A percentile compares a stretch with the other conserved stretches of the same genome.
These are phyloP conservation scores for Antitrichia curtipendula DNA, from an alignment of 225 moss, liverwort and hornwort species.

Conservation along the genomic window DNA sequence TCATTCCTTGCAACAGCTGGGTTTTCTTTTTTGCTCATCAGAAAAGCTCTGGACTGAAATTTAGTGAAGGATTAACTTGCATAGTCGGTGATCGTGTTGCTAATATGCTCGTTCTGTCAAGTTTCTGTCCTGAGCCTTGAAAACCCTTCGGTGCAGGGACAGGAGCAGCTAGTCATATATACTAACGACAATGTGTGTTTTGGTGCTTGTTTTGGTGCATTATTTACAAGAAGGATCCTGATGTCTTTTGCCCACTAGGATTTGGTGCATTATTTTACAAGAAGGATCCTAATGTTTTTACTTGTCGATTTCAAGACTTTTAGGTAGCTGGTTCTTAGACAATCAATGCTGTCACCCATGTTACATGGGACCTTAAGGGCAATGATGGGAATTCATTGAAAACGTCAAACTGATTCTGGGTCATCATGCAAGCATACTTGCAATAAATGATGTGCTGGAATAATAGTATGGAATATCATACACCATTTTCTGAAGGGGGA, in stretches of 20 bases:
- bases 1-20: neutral
- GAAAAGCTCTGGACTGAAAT: neutral
- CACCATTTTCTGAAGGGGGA: neutral
- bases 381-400: slow-evolving; percentile 10
- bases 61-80: neutral
- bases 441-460: slow-evolving; percentile 5
- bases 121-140: neutral
- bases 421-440: neutral
- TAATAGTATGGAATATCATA: neutral
- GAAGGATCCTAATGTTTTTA: neutral
- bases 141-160: neutral
- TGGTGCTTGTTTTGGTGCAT: neutral
- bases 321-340: neutral
- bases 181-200: neutral
- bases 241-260: neutral
- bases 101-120: neutral
- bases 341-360: neutral
- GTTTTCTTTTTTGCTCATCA: neutral
- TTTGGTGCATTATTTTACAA: neutral
- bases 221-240: neutral
- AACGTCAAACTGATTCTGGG: neutral
- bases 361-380: neutral
- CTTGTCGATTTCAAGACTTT: neutral
- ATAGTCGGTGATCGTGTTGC: neutral
- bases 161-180: neutral